Evolutionary conservation across 164 flowering plant genomes (phyloP), one percentile per base, ranked within the genome.

Genomic region (Saururus chinensis): DNA sequence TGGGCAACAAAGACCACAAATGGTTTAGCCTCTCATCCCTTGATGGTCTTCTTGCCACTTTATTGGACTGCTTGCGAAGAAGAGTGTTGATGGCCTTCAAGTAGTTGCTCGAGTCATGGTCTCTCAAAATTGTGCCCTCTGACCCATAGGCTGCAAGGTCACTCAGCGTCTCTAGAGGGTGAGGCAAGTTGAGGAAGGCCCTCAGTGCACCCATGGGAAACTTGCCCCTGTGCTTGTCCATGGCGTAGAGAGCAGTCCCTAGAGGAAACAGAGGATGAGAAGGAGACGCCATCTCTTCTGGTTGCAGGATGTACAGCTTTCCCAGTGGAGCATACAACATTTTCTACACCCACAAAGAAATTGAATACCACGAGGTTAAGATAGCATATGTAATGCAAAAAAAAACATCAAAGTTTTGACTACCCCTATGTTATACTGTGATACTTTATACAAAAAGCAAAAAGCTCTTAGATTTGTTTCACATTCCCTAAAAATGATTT

Each of bases 51-150:
- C 72, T 69, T 0, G 63, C 71, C 35, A 19, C n/a, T n/a, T n/a
- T n/a, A n/a, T n/a, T n/a, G n/a, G n/a, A 37, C 14, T 79, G 77
- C 55, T 79, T 74, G 60, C 81, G 70, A 19, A 89, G 62, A 13
- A 86, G 78, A 19, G 76, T 83, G 57, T 82, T 83, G 59, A 89
- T 53, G 20, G 96, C 93, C 74, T 79, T 88, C 40, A 85, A 52
- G 70, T 92, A 92, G 79, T 86, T 88, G 81, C 85, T 84, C 0
- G 95, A 88, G 71, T 88, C 89, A 54, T 90, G 98, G 78, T 93
- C 97, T 77, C 95, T 78, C 4, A 81, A 73, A 26, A 93, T 90
- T 49, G 92, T 78, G 25, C 98, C 98, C 25, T 85, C 85, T 0
- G 96, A 83, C 9, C 97, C 95, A 69, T 90, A 93, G 26, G 98